Conservation (phyloP, 495 filamentous ascomycete genomes). For the Aspergillus incahuasiensis region DNA sequence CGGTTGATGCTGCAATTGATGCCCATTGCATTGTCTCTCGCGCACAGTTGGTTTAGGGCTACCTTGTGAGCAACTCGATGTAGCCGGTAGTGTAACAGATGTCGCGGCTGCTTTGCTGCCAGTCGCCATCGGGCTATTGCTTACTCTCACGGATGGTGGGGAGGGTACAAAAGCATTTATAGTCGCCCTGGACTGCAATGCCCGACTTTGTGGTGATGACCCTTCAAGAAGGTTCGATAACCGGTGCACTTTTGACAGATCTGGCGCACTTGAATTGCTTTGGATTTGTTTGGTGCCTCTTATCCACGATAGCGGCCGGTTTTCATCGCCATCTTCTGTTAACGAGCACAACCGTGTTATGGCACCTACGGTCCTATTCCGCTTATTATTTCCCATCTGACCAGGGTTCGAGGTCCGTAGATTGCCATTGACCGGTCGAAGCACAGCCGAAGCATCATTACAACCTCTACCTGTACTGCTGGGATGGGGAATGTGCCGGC, state of each 20-base stretch:
- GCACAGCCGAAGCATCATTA: conserved; percentile 7
- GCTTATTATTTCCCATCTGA: conserved; percentile 2
- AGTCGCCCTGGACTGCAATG: conserved; percentile 7
- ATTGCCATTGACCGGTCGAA: conserved; percentile 26
- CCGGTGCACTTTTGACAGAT: conserved; percentile 16
- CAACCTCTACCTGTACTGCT: neutral
- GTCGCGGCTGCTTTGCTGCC: neutral
- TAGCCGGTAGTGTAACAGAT: neutral
- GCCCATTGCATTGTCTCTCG: neutral
- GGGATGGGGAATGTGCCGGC: neutral
- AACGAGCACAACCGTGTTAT: conserved; percentile 19
- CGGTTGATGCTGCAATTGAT: neutral
- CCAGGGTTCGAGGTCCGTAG: neutral
- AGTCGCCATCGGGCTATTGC: neutral
- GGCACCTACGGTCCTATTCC: conserved; percentile 11
- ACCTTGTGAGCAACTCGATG: neutral
- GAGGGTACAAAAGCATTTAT: neutral
- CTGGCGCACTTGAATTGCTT: neutral
- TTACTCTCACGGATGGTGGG: neutral
- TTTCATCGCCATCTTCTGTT: conserved; percentile 41
- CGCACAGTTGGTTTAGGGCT: neutral
- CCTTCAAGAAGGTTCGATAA: conserved; percentile 36
- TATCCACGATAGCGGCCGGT: neutral
- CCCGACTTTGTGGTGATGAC: conserved; percentile 27
- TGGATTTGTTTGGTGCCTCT: neutral